Conservation (phyloP, 495 filamentous ascomycete genomes). For the Bathelium albidoporum region DNA sequence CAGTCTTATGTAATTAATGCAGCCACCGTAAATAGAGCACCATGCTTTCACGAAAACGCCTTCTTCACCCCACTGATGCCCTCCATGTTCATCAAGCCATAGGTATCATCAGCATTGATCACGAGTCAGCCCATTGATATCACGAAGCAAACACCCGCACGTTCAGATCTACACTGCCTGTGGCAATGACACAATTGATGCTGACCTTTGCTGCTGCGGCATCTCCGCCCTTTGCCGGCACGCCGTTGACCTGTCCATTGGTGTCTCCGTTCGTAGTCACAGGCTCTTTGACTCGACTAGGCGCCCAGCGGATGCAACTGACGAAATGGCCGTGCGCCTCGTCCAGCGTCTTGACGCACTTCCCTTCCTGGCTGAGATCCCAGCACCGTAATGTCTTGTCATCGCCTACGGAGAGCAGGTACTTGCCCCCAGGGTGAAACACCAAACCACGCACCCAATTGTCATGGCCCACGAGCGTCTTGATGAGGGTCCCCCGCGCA, state of each 20-base stretch:
- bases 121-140: neutral
- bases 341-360: slow-evolving; percentile 71
- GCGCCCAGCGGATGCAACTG: slow-evolving; percentile 86
- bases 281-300: slow-evolving; percentile 55
- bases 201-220: slow-evolving; percentile 32
- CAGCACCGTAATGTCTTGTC: slow-evolving; percentile 92
- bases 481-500: slow-evolving; percentile 71
- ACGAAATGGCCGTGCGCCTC: slow-evolving; percentile 84
- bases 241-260: slow-evolving; percentile 35
- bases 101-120: neutral
- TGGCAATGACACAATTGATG: slow-evolving; percentile 54
- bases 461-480: slow-evolving; percentile 82
- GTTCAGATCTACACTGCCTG: slow-evolving; percentile 53
- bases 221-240: slow-evolving; percentile 34
- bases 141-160: slow-evolving; percentile 48
- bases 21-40: neutral
- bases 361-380: slow-evolving; percentile 86
- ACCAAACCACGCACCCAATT: slow-evolving; percentile 87
- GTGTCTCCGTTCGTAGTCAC: slow-evolving; percentile 24
- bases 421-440: slow-evolving; percentile 93
- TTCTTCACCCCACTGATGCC: neutral
- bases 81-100: neutral
- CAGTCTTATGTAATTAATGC: neutral
- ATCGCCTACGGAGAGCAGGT: slow-evolving; percentile 72
- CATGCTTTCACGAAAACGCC: neutral